Evolutionary conservation across 2,329 filamentous ascomycete species (phyloP).

Genomic region (Ascochyta clinopodiicola): DNA sequence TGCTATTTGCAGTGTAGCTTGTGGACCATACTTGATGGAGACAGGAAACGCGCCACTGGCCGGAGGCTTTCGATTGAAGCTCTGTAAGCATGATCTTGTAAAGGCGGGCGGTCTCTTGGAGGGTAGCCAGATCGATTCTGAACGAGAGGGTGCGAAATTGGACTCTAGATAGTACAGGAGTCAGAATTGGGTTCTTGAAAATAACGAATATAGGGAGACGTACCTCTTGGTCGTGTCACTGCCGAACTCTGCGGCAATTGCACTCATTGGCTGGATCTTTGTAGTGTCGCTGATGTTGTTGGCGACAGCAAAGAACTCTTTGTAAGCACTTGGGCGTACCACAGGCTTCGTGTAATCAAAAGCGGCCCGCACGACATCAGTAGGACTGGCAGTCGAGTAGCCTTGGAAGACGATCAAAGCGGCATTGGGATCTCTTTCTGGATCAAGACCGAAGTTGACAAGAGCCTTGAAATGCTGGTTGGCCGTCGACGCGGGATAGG

Average conservation of each 20-base stretch:
- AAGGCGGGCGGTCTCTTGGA: constrained; percentile 31
- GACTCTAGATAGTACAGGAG: constrained; percentile 2
- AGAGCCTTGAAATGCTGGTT: constrained; percentile 18
- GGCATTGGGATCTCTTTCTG: constrained; percentile 14
- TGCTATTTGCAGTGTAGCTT: constrained; percentile 18
- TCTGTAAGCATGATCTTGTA: constrained; percentile 29
- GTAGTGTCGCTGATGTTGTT: constrained; percentile 24
- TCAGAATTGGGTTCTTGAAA: background rate
- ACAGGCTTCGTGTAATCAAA: constrained; percentile 26
- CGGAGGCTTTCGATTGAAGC: constrained; percentile 39
- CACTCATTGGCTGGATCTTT: constrained; percentile 25
- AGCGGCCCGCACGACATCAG: constrained; percentile 15
- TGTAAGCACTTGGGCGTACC: constrained; percentile 18
- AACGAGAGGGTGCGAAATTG: constrained; percentile 31
- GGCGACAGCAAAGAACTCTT: constrained; percentile 24
- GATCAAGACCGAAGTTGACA: constrained; percentile 16
- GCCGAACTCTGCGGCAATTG: constrained; percentile 20
- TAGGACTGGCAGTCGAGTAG: constrained; percentile 20
- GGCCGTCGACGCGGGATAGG: constrained; percentile 16
- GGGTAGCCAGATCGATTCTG: constrained; percentile 28
- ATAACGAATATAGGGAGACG: background rate
- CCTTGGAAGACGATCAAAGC: constrained; percentile 21
- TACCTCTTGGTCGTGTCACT: constrained; percentile 18
- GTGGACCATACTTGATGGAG: constrained; percentile 19
- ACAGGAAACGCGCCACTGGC: constrained; percentile 20